Base-by-base conservation (phyloP, 768 basidiomycete genomes). In the Trametes villosa region DNA sequence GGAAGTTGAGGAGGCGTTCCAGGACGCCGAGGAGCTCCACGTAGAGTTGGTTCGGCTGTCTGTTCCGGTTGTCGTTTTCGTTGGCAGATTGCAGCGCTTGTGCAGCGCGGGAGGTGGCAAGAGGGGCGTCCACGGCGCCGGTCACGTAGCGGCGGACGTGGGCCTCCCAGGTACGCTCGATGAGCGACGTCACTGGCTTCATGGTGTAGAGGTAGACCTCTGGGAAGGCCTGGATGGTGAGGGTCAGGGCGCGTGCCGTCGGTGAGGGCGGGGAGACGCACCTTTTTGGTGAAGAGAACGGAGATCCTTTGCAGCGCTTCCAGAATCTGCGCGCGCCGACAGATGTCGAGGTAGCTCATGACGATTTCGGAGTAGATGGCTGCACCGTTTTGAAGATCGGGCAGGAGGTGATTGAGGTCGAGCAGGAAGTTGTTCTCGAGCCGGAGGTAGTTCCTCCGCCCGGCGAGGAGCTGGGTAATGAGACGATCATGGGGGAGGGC, bases 1-100 rank as follows among this genome's bases (percentile, higher is more conserved):
- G 30, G 29, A 17, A 49, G 48, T 49, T 49, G 30, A 49, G 48
- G 22, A 49, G 9, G 18, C 48, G 48, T 49, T 49, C 48, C 30
- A 49, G 30, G 13, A 24, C 26, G 22, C 26, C 48, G n/a, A 49
- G 12, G 30, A 31, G 20, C 29, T 49, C 48, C 15, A 49, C 30
- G 31, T 49, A 49, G 5, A 29, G 30, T 2, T 29, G 48, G 18
- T 49, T 11, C n/a, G 48, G 48, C 31, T 49, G 8, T 15, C 34
- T 36, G 9, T 8, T 36, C 15, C 34, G 34, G 9, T 15, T 15
- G 9, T 9, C 34, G 15, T 8, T 15, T 8, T 36, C 34, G 9
- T 8, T 9, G 9, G 34, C 8, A 15, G 34, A 36, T 15, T 15
- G 9, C 34, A 36, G 15, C 8, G 9, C 34, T 36, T 36, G 34